Percentiles rank a stretch among this genome's conserved stretches.
These are phyloP conservation scores for Agaricales sp. DNA, from an alignment of 1,284 basidiomycete genomes.

Conservation along the genomic window DNA sequence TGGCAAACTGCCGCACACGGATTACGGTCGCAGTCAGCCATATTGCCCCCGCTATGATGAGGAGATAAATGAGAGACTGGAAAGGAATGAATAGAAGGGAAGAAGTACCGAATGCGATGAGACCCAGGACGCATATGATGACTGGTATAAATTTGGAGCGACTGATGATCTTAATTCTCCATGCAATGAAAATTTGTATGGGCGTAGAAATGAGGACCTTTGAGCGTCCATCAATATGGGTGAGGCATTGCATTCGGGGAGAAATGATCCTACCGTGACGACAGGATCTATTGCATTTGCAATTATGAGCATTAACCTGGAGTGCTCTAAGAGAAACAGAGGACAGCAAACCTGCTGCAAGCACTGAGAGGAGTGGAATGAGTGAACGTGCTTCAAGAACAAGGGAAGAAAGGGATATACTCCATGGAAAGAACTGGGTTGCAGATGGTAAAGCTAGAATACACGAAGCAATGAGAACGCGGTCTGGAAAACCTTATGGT, in stretches of 20 bases:
- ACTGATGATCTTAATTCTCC: conserved; percentile 34
- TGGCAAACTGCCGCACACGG: conserved; percentile 25
- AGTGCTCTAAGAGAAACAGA: background rate
- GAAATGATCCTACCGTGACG: conserved; percentile 4
- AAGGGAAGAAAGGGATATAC: conserved; percentile 6
- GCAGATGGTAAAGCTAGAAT: conserved; percentile 7
- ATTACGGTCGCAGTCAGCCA: conserved; percentile 27
- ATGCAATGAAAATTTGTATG: conserved; percentile 43
- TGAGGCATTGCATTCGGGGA: background rate
- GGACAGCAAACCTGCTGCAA: background rate
- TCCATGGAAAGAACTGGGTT: conserved; percentile 5
- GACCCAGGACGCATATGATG: conserved; percentile 25
- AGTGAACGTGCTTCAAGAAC: background rate
- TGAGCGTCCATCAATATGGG: background rate
- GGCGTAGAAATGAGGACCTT: conserved; percentile 38
- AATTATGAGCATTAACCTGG: conserved; percentile 1
- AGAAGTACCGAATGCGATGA: conserved; percentile 27
- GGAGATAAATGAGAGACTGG: background rate
- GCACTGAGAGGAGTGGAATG: conserved; percentile 3
- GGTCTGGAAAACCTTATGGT: background rate
- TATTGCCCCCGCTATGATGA: conserved; percentile 24
- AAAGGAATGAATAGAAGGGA: background rate
- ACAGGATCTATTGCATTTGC: conserved; percentile 6
- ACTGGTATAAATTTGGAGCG: conserved; percentile 26
- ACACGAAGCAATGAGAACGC: too few species aligned